A percentile compares a stretch with the other conserved stretches of the same genome.
Evolutionary conservation across 2,329 filamentous ascomycete genomes (phyloP).

Genomic region (Scorias spongiosa): DNA sequence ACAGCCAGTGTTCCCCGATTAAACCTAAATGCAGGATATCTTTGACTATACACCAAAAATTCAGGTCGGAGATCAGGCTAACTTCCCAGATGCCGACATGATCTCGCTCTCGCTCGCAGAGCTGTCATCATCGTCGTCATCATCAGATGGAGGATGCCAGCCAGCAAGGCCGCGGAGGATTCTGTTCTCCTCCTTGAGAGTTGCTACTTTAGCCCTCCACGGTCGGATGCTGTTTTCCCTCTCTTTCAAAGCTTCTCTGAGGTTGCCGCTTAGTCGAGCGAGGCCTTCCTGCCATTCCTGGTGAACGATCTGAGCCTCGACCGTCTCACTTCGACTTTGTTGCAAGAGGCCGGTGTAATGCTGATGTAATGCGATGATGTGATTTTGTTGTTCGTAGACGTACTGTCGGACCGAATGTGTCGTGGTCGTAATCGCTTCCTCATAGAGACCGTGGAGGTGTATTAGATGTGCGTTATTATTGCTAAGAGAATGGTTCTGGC

Average conservation of each 20-base stretch:
- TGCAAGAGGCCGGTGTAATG: constrained; percentile 33
- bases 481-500: constrained; percentile 8
- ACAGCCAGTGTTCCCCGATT: too few relatives aligned
- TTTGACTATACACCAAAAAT: too few relatives aligned
- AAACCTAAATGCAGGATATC: too few relatives aligned
- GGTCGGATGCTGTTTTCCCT: constrained; percentile 23
- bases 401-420: constrained; percentile 19
- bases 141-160: constrained; percentile 26
- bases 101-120: not conserved
- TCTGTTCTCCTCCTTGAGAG: constrained; percentile 33
- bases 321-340: constrained; percentile 26
- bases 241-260: constrained; percentile 24
- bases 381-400: constrained; percentile 26
- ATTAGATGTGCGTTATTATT: constrained; percentile 5
- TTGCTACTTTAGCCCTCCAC: constrained; percentile 24
- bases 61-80: too few relatives aligned
- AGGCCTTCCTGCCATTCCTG: constrained; percentile 34
- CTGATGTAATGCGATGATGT: constrained; percentile 29
- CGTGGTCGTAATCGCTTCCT: constrained; percentile 22
- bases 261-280: constrained; percentile 26
- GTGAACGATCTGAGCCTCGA: constrained; percentile 32
- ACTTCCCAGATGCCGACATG: too few relatives aligned
- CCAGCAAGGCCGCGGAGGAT: constrained; percentile 29
- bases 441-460: constrained; percentile 22
- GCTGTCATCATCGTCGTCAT: constrained; percentile 27